These are phyloP conservation scores for Diaporthe velutina DNA, from an alignment of 2,329 filamentous ascomycete species.

Conservation along the genomic window DNA sequence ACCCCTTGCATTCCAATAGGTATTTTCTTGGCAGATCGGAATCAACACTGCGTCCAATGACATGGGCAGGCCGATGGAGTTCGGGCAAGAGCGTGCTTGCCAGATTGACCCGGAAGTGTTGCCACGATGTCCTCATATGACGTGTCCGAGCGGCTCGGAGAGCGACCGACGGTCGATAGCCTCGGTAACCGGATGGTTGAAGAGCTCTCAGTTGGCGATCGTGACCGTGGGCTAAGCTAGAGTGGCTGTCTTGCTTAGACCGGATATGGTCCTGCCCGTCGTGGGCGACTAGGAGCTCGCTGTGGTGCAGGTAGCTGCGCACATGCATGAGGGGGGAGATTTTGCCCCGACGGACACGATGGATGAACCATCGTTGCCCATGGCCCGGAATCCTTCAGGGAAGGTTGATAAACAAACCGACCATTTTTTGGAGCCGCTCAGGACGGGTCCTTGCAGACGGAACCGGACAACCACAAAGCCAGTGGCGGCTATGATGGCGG, in stretches of 20 bases:
- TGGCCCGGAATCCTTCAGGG: background rate
- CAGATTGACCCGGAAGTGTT: background rate
- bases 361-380: background rate
- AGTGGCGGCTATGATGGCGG: background rate
- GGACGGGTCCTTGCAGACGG: slow-evolving; percentile 28
- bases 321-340: background rate
- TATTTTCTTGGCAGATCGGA: background rate
- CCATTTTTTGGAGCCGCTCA: background rate
- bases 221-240: background rate
- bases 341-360: background rate
- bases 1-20: slow-evolving; percentile 26
- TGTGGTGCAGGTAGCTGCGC: background rate
- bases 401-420: background rate
- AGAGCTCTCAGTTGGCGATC: background rate
- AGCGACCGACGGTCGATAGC: background rate
- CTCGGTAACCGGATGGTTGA: background rate
- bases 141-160: background rate
- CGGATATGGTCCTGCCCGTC: background rate
- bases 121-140: slow-evolving; percentile 12
- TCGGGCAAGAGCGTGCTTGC: background rate
- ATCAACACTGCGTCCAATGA: background rate
- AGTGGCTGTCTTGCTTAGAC: background rate
- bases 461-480: slow-evolving; percentile 4
- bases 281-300: background rate
- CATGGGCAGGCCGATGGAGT: background rate